These are phyloP conservation scores for Thalassiosira mediterranea DNA, from an alignment of 352 stramenopile species.

Conservation along the genomic window DNA sequence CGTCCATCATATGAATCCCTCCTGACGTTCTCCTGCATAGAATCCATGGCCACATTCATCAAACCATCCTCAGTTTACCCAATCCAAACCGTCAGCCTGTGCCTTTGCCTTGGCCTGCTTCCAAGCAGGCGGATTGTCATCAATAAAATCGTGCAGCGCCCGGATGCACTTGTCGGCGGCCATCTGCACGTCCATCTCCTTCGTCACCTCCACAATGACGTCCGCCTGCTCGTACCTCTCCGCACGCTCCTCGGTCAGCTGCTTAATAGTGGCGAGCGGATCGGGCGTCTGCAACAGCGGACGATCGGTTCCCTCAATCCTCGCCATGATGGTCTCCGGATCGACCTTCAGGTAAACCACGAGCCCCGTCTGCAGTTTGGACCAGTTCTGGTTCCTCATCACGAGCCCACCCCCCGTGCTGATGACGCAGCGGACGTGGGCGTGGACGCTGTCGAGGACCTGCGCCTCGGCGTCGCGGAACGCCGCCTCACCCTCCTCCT, in stretches of 20 bases:
- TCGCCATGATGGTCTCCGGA: conserved; percentile 72
- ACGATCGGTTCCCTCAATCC: conserved; percentile 65
- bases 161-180: conserved; percentile 63
- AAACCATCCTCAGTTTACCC: conserved; percentile 63
- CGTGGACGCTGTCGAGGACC: conserved; percentile 77
- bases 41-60: no score
- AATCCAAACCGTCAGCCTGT: conserved; percentile 76
- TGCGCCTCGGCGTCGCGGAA: conserved; percentile 78
- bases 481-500: conserved; percentile 73
- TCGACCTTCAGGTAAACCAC: conserved; percentile 79
- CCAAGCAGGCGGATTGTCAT: conserved; percentile 84
- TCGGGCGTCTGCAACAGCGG: conserved; percentile 71
- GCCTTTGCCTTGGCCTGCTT: conserved; percentile 78
- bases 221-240: conserved; percentile 81
- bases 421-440: conserved; percentile 80
- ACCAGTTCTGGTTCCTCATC: conserved; percentile 70
- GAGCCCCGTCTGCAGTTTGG: conserved; percentile 80
- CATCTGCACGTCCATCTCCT: conserved; percentile 56
- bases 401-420: conserved; percentile 81
- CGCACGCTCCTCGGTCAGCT: conserved; percentile 62
- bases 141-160: conserved; percentile 83
- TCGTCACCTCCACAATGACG: conserved; percentile 67
- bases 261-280: conserved; percentile 65
- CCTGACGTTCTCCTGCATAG: no score
- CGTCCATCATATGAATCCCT: no score